phyloP scores from a whole-genome alignment of 2,329 filamentous ascomycete genomes.

The Aureobasidium sp. region DNA sequence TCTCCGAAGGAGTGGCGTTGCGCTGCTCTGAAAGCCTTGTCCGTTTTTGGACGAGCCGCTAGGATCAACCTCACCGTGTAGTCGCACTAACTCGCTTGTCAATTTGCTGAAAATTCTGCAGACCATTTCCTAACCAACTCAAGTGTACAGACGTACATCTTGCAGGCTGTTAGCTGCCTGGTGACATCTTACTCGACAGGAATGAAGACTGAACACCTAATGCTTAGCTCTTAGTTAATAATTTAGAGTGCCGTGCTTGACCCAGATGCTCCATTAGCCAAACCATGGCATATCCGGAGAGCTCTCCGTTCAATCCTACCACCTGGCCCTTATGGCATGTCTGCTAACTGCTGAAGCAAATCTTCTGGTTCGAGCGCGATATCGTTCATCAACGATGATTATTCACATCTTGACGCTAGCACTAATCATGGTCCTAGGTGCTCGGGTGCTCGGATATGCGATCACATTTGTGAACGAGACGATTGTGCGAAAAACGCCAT shows the following conservation, averaged over 20 bases:
- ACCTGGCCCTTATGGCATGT: not conserved
- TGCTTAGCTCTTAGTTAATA: not conserved
- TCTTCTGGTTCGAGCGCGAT: not conserved
- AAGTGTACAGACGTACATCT: not conserved
- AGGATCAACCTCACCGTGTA: not conserved
- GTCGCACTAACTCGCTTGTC: not conserved
- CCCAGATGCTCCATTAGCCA: not conserved
- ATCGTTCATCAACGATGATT: not conserved
- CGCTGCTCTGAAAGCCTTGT: not conserved
- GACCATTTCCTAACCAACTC: not conserved
- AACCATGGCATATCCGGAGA: not conserved
- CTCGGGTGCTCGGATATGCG: not conserved
- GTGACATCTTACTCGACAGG: not conserved
- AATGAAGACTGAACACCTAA: too few species aligned
- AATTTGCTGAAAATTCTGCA: not conserved
- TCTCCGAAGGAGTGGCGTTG: not conserved
- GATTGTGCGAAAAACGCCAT: not conserved
- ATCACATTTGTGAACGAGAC: not conserved
- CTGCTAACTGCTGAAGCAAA: not conserved
- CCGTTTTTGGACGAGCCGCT: constrained; percentile 1
- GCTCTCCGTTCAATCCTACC: not conserved
- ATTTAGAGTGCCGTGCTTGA: not conserved
- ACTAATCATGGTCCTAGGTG: not conserved
- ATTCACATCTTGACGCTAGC: not conserved
- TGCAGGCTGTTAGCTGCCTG: not conserved